Evolutionary conservation across 768 basidiomycete genomes (phyloP).

Genomic region (Symmetrospora coprosmae): DNA sequence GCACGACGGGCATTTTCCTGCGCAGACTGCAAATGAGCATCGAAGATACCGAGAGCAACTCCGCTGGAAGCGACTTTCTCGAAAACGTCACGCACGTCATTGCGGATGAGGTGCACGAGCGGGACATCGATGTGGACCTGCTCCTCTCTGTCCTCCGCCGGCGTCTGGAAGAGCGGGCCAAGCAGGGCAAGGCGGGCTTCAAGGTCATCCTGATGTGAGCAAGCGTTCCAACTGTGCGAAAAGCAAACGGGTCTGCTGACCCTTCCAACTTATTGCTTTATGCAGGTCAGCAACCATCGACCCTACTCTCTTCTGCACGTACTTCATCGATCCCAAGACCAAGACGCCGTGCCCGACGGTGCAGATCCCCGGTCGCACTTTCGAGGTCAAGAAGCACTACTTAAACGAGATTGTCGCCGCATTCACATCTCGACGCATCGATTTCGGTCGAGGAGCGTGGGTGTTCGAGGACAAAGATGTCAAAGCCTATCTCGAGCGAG

Average conservation of each 20-base stretch:
- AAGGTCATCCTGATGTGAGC: slow-evolving; percentile 89
- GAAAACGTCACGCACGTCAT: slow-evolving; percentile 77
- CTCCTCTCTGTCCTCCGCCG: slow-evolving; percentile 78
- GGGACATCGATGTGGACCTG: slow-evolving; percentile 83
- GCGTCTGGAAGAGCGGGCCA: slow-evolving; percentile 57
- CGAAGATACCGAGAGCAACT: slow-evolving; percentile 40
- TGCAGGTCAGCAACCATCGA: slow-evolving; percentile 62
- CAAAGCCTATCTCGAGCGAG: slow-evolving; percentile 54
- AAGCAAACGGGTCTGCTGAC: slow-evolving; percentile 59
- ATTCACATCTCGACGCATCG: slow-evolving; percentile 37
- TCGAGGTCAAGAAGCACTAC: slow-evolving; percentile 67
- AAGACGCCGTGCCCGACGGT: slow-evolving; percentile 55
- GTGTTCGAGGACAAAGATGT: slow-evolving; percentile 59
- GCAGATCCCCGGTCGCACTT: slow-evolving; percentile 79
- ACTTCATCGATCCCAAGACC: slow-evolving; percentile 53
- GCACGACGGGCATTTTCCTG: slow-evolving; percentile 81
- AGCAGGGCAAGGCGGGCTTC: slow-evolving; percentile 51
- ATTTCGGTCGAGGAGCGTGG: slow-evolving; percentile 42
- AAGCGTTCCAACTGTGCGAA: too few species aligned
- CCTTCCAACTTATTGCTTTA: slow-evolving; percentile 30
- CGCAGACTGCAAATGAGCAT: slow-evolving; percentile 61
- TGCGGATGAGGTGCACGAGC: slow-evolving; percentile 92
- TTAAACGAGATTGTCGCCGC: slow-evolving; percentile 59
- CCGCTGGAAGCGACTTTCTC: slow-evolving; percentile 39
- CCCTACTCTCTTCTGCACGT: slow-evolving; percentile 69